phyloP scores from a whole-genome alignment of 495 filamentous ascomycete species.

The Beverwykella pulmonaria region DNA sequence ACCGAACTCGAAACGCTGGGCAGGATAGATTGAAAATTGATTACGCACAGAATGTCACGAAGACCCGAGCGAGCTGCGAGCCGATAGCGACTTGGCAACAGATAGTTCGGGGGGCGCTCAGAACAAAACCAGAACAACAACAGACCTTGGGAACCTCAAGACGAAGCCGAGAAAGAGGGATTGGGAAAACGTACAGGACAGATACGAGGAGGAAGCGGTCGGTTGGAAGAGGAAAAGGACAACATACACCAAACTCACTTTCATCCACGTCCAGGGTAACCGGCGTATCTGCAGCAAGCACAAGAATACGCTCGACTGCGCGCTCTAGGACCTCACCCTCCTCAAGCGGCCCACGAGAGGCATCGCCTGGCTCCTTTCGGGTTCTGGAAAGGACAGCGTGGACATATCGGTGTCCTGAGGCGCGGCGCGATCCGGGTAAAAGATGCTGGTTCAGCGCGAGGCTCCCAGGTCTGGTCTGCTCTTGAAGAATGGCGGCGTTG shows the following conservation, averaged over 20 bases:
- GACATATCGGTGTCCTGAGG: not conserved
- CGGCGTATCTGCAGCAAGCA: conserved; percentile 3
- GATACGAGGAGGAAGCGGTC: conserved; percentile 17
- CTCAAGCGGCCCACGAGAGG: not conserved
- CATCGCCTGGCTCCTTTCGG: not conserved
- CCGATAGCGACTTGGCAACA: conserved; percentile 25
- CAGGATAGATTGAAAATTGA: conserved; percentile 35
- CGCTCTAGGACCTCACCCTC: not conserved
- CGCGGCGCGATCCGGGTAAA: conserved; percentile 4
- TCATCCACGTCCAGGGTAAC: not conserved
- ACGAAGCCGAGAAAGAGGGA: not conserved
- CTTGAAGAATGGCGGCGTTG: not conserved
- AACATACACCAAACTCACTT: conserved; percentile 21
- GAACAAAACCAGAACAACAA: conserved; percentile 5
- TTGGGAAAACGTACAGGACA: not conserved
- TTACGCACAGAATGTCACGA: conserved; percentile 24
- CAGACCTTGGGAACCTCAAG: conserved; percentile 2
- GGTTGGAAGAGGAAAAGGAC: conserved; percentile 25
- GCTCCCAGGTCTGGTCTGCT: not conserved
- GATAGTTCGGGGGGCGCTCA: not conserved
- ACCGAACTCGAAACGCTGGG: conserved; percentile 1
- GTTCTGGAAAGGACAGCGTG: not conserved
- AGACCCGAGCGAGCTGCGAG: conserved; percentile 2
- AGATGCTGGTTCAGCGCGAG: not conserved
- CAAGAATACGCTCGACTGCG: not conserved